These are phyloP conservation scores for Trichocomaceae sp. DNA, from an alignment of 2,329 filamentous ascomycete species.

Conservation along the genomic window DNA sequence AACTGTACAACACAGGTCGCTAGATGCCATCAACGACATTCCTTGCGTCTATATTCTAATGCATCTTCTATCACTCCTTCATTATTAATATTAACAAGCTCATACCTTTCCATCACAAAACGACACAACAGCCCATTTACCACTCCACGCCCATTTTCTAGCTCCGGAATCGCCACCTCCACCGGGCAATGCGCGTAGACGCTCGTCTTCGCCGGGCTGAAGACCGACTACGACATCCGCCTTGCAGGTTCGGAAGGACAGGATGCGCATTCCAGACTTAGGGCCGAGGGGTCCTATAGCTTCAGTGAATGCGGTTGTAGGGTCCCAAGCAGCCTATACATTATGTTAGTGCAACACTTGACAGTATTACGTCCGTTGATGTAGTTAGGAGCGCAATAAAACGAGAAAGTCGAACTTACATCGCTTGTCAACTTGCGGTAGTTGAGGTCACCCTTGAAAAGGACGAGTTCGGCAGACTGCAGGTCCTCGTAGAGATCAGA, in stretches of 20 bases:
- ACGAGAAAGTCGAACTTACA: constrained; percentile 48
- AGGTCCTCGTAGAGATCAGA: constrained; percentile 68
- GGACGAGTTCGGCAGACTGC: constrained; percentile 73
- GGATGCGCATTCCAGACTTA: constrained; percentile 71
- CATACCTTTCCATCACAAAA: constrained; percentile 62
- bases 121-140: constrained; percentile 93
- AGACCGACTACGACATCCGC: constrained; percentile 91
- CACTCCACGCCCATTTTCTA: constrained; percentile 88
- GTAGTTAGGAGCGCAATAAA: too few relatives aligned
- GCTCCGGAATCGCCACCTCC: constrained; percentile 64
- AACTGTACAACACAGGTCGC: neutral
- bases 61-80: constrained; percentile 7
- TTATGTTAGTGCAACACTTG: neutral
- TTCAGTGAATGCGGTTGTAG: constrained; percentile 75
- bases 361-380: neutral
- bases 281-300: constrained; percentile 82
- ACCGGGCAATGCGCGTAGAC: constrained; percentile 59
- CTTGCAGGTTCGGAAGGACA: constrained; percentile 91
- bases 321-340: constrained; percentile 65
- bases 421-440: constrained; percentile 90
- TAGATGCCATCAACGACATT: neutral
- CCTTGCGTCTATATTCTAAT: neutral
- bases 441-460: constrained; percentile 97
- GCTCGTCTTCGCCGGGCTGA: constrained; percentile 74
- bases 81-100: neutral